Conservation (phyloP, 2,329 filamentous ascomycete genomes). For the Septoria linicola region DNA sequence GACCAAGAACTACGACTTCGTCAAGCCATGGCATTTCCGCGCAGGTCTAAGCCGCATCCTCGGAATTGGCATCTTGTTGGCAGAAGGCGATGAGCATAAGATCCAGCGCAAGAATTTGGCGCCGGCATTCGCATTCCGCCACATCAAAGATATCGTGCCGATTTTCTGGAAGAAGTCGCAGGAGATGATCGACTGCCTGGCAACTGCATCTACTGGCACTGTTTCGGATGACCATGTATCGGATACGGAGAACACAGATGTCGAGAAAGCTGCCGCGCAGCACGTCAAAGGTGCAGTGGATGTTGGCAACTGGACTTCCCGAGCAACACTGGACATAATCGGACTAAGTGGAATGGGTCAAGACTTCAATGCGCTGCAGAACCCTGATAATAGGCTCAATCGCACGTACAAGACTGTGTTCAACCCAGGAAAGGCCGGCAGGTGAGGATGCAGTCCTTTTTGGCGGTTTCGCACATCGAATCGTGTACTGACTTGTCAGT, state of each 20-base stretch:
- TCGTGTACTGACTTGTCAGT: neutral
- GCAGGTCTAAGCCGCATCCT: conserved; percentile 62
- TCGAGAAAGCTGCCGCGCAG: conserved; percentile 25
- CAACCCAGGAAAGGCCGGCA: conserved; percentile 48
- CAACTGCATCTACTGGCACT: conserved; percentile 36
- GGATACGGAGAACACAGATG: conserved; percentile 25
- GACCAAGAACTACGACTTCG: conserved; percentile 52
- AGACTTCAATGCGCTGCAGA: conserved; percentile 54
- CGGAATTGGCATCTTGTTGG: conserved; percentile 70
- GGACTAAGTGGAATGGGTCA: conserved; percentile 57
- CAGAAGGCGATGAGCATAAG: conserved; percentile 90
- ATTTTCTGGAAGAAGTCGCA: conserved; percentile 50
- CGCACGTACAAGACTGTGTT: conserved; percentile 54
- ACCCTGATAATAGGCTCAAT: conserved; percentile 54
- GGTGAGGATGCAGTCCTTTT: neutral
- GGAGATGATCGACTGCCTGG: conserved; percentile 41
- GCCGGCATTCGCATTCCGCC: conserved; percentile 52
- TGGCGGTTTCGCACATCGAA: neutral
- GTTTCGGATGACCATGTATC: conserved; percentile 17
- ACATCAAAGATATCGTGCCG: conserved; percentile 52
- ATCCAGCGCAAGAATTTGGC: conserved; percentile 51
- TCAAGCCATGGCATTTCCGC: conserved; percentile 49
- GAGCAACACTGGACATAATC: conserved; percentile 60
- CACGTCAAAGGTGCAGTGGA: conserved; percentile 43
- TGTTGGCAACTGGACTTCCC: conserved; percentile 48